phyloP scores from a whole-genome alignment of 2,329 filamentous ascomycete genomes.

The Scytalidium lignicola region DNA sequence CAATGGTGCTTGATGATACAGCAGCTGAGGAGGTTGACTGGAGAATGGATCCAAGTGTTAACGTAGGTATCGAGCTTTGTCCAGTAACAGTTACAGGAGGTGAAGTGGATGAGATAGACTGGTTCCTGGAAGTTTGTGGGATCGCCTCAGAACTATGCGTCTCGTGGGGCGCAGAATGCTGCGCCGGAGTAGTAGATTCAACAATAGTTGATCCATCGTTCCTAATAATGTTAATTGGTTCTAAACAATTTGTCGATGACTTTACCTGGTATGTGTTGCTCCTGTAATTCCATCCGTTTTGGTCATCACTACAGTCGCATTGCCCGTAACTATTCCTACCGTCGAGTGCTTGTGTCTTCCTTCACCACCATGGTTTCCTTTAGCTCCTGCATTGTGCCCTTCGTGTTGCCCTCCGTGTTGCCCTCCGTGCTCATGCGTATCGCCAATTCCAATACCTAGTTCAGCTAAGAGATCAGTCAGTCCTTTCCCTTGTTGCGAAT shows the following conservation, averaged over 20 bases:
- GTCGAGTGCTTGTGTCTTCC: background rate
- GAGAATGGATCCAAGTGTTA: background rate
- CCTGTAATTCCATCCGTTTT: background rate
- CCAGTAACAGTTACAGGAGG: too few relatives aligned
- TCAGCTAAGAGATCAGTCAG: constrained; percentile 17
- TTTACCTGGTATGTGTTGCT: background rate
- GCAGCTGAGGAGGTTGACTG: background rate
- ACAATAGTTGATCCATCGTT: too few relatives aligned
- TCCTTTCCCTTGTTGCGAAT: constrained; percentile 7
- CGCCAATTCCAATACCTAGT: constrained; percentile 15
- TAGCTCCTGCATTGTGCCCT: background rate
- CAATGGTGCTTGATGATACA: background rate
- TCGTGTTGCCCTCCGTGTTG: background rate
- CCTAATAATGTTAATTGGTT: too few relatives aligned
- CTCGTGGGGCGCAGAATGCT: too few relatives aligned
- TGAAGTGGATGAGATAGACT: too few relatives aligned
- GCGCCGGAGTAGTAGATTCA: too few relatives aligned
- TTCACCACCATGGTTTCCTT: background rate
- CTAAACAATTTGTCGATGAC: too few relatives aligned
- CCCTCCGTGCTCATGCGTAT: constrained; percentile 3
- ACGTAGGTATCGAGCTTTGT: too few relatives aligned
- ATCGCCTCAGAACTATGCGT: too few relatives aligned
- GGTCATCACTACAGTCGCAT: background rate
- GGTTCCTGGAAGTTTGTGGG: too few relatives aligned
- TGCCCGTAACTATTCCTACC: background rate